Base-by-base conservation (phyloP, 768 basidiomycete genomes). In the Amylocystis lapponica region DNA sequence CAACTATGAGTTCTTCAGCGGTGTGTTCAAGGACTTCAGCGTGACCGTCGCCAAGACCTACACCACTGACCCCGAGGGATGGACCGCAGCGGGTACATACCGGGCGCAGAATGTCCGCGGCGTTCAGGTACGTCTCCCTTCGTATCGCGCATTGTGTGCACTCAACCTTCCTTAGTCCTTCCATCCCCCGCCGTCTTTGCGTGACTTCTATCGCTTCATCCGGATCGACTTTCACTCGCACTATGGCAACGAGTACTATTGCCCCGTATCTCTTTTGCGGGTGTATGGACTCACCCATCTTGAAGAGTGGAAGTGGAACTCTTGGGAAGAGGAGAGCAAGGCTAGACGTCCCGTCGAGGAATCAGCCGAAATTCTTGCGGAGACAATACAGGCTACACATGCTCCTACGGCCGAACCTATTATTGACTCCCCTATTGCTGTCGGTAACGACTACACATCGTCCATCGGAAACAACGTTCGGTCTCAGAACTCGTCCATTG, bases 1-100 rank as follows among this genome's bases (percentile, higher is more conserved):
- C 46, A 95, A 97, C 58, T 96, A 89, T 59, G 95, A 99, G 67
- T 98, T 97, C 68, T 99, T 97, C 66, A 90, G 86, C 50, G 93
- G 94, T 2, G 87, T 96, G 12, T 94, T 98, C 70, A 86, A 87
- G 64, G 90, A 95, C 43, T 86, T 98, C 49, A 75, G 75, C 4
- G 82, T 98, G 36, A 87, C 85, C 61, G 91, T 79, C 7, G 70
- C 77, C 12, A 67, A 69, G 60, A 67, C 60, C 50, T 67, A 68
- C 42, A 60, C 66, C 20, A 63, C 58, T 7, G 63, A 63, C 29
- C 46, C 56, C 2, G 60, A 63, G 12, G 66, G 60, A 17, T 79
- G 78, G 78, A 65, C 68, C 25, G 65, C 69, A 42, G 81, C 91
- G 1, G 96, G 94, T 52, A 88, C 83, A 8, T 86, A 86, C 50